Evolutionary conservation across 148 eudicot species (phyloP).

Genomic region (Silene uniflora): DNA sequence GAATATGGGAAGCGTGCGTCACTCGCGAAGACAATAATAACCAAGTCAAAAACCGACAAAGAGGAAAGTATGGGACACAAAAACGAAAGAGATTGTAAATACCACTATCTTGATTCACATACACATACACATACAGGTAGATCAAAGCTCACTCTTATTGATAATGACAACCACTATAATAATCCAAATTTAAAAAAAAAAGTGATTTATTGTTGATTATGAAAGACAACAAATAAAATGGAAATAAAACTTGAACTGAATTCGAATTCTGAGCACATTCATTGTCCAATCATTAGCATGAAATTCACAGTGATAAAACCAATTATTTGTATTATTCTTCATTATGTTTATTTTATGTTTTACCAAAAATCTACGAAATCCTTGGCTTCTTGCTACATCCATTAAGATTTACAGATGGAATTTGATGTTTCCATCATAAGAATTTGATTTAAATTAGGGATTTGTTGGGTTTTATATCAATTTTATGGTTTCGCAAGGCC

Average conservation of each 20-base stretch:
- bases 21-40: no score
- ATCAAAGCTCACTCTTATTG: not conserved
- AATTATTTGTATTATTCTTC: no score
- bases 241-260: not conserved
- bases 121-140: no score
- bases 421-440: slow-evolving; percentile 65
- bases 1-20: no score
- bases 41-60: no score
- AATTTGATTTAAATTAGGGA: slow-evolving; percentile 15
- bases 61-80: no score
- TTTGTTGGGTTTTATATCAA: no score
- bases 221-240: no score
- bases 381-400: not conserved
- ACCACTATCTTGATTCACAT: no score
- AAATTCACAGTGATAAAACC: not conserved
- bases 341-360: no score
- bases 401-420: slow-evolving; percentile 50
- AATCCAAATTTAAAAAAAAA: not conserved
- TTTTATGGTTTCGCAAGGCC: no score
- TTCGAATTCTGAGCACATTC: not conserved
- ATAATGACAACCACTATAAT: not conserved
- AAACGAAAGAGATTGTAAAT: no score
- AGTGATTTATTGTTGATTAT: not conserved
- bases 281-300: slow-evolving; percentile 5
- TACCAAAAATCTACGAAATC: not conserved